Evolutionary conservation across 2,329 filamentous ascomycete species (phyloP).

Genomic region (Ophiostoma perfectum): DNA sequence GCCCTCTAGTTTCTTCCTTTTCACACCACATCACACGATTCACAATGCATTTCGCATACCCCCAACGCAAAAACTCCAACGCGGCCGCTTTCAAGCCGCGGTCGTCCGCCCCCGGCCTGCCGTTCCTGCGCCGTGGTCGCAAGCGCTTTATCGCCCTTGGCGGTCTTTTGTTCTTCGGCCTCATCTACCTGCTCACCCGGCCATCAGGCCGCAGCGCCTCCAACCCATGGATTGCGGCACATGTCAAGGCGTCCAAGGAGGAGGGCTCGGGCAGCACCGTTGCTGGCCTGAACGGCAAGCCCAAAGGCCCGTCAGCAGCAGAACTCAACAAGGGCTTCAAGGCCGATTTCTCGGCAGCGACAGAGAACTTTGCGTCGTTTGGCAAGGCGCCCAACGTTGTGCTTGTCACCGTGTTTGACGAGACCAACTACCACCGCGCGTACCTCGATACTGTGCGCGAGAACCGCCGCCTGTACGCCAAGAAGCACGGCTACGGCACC

Average conservation of each 20-base stretch:
- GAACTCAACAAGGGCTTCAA: constrained; percentile 10
- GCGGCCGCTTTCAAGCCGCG: constrained; percentile 64
- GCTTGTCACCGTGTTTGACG: constrained; percentile 79
- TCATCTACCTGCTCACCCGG: constrained; percentile 57
- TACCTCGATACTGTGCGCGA: constrained; percentile 71
- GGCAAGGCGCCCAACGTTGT: constrained; percentile 59
- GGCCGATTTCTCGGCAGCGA: constrained; percentile 22
- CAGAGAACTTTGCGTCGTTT: constrained; percentile 37
- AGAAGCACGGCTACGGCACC: constrained; percentile 77
- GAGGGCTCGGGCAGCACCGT: constrained; percentile 20
- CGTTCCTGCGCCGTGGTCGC: constrained; percentile 53
- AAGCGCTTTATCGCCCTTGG: constrained; percentile 54
- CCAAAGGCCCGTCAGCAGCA: not conserved
- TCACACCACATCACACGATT: not conserved
- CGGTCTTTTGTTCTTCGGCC: constrained; percentile 48
- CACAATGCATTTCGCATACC: constrained; percentile 82
- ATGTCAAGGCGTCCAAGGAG: constrained; percentile 19
- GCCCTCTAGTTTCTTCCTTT: not conserved
- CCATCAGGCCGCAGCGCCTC: constrained; percentile 16
- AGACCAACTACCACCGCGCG: constrained; percentile 53
- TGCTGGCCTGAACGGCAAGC: constrained; percentile 8
- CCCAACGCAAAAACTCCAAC: constrained; percentile 75
- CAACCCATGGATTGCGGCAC: constrained; percentile 25
- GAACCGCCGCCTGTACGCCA: constrained; percentile 80
- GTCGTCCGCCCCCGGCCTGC: constrained; percentile 45